phyloP scores from a whole-genome alignment of 139 green algal genomes.

The Chlamydomonas eustigma region DNA sequence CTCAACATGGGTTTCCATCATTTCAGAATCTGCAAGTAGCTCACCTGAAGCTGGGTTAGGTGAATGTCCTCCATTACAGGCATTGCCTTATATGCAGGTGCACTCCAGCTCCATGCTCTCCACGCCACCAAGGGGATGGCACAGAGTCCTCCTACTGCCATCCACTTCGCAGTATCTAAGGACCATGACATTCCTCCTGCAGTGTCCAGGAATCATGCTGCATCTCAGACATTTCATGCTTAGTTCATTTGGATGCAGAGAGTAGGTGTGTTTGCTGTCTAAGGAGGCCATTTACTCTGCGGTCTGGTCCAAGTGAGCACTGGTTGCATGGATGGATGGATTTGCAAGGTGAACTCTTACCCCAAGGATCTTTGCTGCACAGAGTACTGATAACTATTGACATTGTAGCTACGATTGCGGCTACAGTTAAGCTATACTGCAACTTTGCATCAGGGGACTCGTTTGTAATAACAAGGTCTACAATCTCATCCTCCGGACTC shows the following conservation, averaged over 20 bases:
- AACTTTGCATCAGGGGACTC: conserved; percentile 26
- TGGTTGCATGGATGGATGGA: no score
- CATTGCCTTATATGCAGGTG: background rate
- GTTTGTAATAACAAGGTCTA: conserved; percentile 23
- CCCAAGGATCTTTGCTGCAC: conserved; percentile 29
- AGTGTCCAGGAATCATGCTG: background rate
- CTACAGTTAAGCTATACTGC: conserved; percentile 13
- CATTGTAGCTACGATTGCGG: background rate
- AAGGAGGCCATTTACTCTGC: background rate
- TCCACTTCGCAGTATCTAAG: background rate
- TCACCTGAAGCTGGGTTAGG: conserved; percentile 5
- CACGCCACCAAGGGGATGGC: conserved; percentile 22
- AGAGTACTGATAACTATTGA: conserved; percentile 17
- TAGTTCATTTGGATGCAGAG: no score
- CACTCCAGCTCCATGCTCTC: conserved; percentile 27
- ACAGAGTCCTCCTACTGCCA: background rate
- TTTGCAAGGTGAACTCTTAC: background rate
- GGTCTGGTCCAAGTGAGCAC: background rate
- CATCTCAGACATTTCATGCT: background rate
- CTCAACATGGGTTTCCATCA: no score
- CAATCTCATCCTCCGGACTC: conserved; percentile 27
- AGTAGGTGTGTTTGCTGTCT: background rate
- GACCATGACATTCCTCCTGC: background rate
- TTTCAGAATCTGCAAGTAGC: no score
- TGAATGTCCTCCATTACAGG: conserved; percentile 28